Evolutionary conservation across 306 rosid genomes (phyloP), one percentile per base, ranked within the genome.

Genomic region (Pterocarpus macrocarpus): DNA sequence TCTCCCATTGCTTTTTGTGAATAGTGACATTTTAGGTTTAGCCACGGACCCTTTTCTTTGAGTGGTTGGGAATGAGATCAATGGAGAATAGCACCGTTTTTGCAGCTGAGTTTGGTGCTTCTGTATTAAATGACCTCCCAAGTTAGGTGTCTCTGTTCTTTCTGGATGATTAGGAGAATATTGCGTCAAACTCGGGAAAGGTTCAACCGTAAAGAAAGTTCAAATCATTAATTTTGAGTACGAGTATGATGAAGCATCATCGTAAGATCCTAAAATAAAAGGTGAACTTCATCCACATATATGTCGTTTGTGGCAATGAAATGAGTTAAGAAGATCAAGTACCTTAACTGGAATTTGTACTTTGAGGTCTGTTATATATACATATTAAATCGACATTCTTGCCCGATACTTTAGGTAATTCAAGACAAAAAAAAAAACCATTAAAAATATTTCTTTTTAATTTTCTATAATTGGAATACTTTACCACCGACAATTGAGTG

Each of bases 31-130:
- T 49, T 17, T 11, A 50, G 72, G 58, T 71, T 71, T 35, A 2
- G 14, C 17, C 55, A 15, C 15, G 53, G 67, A 15, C 22, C 22
- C 64, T 17, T 61, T 3, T 79, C 4, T 10, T 2, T 9, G 45
- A 28, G 75, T 62, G 7, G 83, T 80, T 80, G 73, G 32, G 30
- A 17, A 15, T 62, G 2, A 22, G 8, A 35, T 2, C 44, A 62
- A 2, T 2, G 14, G 22, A 3, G 5, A 52, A 52, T 66, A 14
- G 52, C 17, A 36, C 84, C 73, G 78, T 52, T 10, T 7, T 63
- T 71, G 10, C 52, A 11, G 84, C 62, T 80, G 67, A 15, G 17
- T 36, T 28, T 13, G 30, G 14, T 52, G 33, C 15, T 66, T 13
- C 17, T 66, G 52, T 14, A 66, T 53, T 77, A 2, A 38, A 17